These are phyloP conservation scores for Basidiobolus meristosporus DNA, from an alignment of 371 early-diverging fungal species.

Conservation along the genomic window DNA sequence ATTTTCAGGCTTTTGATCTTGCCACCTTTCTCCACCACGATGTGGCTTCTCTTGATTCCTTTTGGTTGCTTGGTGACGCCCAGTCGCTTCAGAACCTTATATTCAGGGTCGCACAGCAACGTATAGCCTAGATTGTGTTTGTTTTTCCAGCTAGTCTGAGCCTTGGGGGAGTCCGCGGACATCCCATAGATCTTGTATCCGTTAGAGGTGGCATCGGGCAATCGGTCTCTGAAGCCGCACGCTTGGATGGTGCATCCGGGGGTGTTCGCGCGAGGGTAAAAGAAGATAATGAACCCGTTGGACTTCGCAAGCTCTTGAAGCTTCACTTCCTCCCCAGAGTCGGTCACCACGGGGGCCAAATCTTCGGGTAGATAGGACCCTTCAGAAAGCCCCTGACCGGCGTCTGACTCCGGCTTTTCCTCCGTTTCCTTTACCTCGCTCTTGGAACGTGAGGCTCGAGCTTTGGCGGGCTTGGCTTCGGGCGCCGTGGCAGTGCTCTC, in stretches of 20 bases:
- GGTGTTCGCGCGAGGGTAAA: constrained; percentile 1
- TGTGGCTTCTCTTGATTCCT: background rate
- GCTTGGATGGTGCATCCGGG: constrained; percentile 2
- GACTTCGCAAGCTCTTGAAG: background rate
- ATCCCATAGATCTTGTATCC: constrained; percentile 1
- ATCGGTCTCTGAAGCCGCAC: constrained; percentile 1
- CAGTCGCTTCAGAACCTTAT: background rate
- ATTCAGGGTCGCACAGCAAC: background rate
- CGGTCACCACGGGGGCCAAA: no score
- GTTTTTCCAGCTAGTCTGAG: background rate
- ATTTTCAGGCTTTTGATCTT: background rate
- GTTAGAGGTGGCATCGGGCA: background rate
- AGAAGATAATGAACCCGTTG: background rate
- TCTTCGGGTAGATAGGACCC: no score
- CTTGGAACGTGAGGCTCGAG: no score
- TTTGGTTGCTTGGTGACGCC: background rate
- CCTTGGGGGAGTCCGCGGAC: background rate
- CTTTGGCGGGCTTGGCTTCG: no score
- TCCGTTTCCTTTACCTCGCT: no score
- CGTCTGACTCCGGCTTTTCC: no score
- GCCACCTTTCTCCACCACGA: background rate
- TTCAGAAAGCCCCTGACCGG: no score
- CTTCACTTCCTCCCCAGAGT: background rate
- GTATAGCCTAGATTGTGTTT: background rate
- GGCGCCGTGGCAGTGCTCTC: no score